Percentiles rank a stretch among this genome's conserved stretches.
Evolutionary conservation across 2,329 filamentous ascomycete genomes (phyloP).

Genomic region (Colletotrichum spinosum): DNA sequence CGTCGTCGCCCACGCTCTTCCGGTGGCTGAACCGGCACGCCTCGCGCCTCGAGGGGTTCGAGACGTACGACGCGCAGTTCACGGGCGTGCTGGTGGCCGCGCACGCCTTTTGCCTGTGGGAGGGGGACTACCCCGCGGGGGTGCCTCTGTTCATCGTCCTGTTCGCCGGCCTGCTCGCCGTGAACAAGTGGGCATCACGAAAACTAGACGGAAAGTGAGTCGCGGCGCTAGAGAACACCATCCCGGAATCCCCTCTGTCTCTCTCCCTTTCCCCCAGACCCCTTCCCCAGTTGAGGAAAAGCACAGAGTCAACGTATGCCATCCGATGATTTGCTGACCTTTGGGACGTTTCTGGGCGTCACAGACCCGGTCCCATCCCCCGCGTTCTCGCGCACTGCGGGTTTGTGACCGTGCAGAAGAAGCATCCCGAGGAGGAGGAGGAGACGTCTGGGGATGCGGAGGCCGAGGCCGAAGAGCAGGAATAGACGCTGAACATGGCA

Average conservation of each 20-base stretch:
- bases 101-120: conserved; percentile 25
- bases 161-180: conserved; percentile 10
- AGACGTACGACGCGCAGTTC: conserved; percentile 15
- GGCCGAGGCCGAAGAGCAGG: conserved; percentile 20
- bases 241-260: background rate
- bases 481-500: conserved; percentile 5
- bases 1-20: conserved; percentile 17
- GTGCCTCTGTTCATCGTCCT: conserved; percentile 20
- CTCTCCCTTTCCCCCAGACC: too few relatives aligned
- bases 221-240: conserved; percentile 21
- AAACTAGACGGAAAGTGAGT: conserved; percentile 35
- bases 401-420: conserved; percentile 24
- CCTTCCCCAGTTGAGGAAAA: too few relatives aligned
- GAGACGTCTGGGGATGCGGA: conserved; percentile 17
- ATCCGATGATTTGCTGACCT: conserved; percentile 27
- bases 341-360: background rate
- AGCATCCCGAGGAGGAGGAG: conserved; percentile 20
- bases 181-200: conserved; percentile 37
- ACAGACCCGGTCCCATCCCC: conserved; percentile 31
- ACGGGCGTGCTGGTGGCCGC: conserved; percentile 11
- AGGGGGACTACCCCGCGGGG: conserved; percentile 35
- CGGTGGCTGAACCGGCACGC: conserved; percentile 10
- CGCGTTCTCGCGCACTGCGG: conserved; percentile 29
- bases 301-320: background rate
- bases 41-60: conserved; percentile 16